Percentiles rank a stretch among this genome's conserved stretches.
Evolutionary conservation across 1,284 basidiomycete genomes (phyloP).

Genomic region (Microbotryum violaceum): DNA sequence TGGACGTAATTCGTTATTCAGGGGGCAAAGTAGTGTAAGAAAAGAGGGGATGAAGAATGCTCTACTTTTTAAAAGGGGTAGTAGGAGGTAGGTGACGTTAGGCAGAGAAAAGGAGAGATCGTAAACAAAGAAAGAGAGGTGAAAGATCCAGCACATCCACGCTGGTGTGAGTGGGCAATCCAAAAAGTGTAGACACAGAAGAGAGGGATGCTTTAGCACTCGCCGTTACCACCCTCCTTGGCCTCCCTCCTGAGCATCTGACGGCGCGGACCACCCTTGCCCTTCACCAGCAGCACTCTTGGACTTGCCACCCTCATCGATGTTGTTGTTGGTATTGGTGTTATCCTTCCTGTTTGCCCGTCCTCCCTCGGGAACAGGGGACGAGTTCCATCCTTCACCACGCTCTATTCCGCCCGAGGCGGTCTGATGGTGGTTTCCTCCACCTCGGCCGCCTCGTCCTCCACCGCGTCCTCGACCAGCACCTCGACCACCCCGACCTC

Average conservation of each 20-base stretch:
- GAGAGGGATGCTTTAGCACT: no score
- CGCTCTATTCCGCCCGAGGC: not conserved
- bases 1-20: no score
- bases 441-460: slow-evolving; percentile 3
- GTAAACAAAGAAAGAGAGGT: no score
- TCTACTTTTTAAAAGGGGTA: no score
- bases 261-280: not conserved
- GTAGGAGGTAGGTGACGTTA: no score
- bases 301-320: not conserved
- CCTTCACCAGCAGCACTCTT: not conserved
- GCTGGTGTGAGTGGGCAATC: no score
- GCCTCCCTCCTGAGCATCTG: not conserved
- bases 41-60: no score
- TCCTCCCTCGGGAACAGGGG: slow-evolving; percentile 7
- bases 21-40: no score
- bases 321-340: not conserved
- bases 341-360: not conserved
- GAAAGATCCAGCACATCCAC: no score
- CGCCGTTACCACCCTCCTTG: not conserved
- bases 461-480: slow-evolving; percentile 4
- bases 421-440: not conserved
- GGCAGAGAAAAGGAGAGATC: no score
- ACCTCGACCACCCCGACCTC: not conserved
- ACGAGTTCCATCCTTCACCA: not conserved
- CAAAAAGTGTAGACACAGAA: no score